Percentiles rank a stretch among this genome's conserved stretches.
These are phyloP conservation scores for Halophytophthora polymorphica DNA, from an alignment of 352 stramenopile species.

Conservation along the genomic window DNA sequence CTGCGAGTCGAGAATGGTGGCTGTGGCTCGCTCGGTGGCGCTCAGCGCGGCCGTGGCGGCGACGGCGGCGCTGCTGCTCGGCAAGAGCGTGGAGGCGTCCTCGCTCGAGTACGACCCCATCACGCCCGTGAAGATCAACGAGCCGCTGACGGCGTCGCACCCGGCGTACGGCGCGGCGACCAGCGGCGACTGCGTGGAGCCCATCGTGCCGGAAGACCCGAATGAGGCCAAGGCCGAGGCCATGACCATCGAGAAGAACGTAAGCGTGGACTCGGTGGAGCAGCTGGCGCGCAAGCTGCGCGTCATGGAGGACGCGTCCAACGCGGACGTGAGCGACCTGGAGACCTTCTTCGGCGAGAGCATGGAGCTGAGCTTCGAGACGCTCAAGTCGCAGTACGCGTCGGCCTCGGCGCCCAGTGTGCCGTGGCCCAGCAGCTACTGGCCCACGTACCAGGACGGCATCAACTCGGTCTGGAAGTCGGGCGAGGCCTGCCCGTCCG, in stretches of 20 bases:
- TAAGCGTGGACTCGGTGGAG: no score
- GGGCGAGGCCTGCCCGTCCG: constrained; percentile 12
- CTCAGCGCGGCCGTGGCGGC: constrained; percentile 3
- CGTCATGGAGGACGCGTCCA: constrained; percentile 16
- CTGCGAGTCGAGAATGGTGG: constrained; percentile 10
- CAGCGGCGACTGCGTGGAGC: constrained; percentile 10
- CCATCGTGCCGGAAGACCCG: constrained; percentile 16
- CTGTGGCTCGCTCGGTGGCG: constrained; percentile 10
- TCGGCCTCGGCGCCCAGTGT: constrained; percentile 6
- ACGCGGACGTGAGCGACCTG: constrained; percentile 25
- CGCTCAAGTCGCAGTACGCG: constrained; percentile 4
- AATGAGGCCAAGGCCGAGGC: constrained; percentile 2
- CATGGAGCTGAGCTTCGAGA: constrained; percentile 25
- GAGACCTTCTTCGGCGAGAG: constrained; percentile 19
- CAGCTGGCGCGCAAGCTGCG: constrained; percentile 9
- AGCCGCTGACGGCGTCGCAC: constrained; percentile 16
- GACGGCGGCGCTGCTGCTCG: constrained; percentile 1
- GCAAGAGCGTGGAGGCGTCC: not conserved
- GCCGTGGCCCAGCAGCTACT: constrained; percentile 20
- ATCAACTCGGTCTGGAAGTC: constrained; percentile 34
- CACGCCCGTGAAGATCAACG: constrained; percentile 13
- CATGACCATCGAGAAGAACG: constrained; percentile 2
- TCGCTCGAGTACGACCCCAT: constrained; percentile 21
- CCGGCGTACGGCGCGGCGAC: constrained; percentile 20
- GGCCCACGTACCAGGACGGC: constrained; percentile 39